Percentiles rank a stretch among this genome's conserved stretches.
These are phyloP conservation scores for Penicillium sp. DNA, from an alignment of 2,329 filamentous ascomycete genomes.

Conservation along the genomic window DNA sequence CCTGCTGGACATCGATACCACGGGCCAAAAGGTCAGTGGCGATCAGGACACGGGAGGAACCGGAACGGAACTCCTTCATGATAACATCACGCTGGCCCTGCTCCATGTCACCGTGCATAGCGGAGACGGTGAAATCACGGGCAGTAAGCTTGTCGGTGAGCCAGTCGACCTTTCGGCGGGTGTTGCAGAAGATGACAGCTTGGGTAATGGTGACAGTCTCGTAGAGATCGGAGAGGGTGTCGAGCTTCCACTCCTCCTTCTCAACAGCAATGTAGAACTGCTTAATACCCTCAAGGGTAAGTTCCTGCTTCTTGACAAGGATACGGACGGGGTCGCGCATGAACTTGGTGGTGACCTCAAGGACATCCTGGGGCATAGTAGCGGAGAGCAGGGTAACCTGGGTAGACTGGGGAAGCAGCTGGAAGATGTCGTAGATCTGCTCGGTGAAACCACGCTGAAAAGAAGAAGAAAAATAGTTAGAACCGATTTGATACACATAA, in stretches of 20 bases:
- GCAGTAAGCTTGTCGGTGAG: constrained; percentile 99
- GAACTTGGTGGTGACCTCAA: constrained; percentile 99
- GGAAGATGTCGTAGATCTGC: constrained; percentile 99
- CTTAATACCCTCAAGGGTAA: constrained; percentile 95
- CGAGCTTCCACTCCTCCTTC: constrained; percentile 99
- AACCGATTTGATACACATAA: neutral
- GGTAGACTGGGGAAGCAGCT: constrained; percentile 91
- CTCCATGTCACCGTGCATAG: constrained; percentile 99
- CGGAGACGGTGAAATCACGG: constrained; percentile 96
- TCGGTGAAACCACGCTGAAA: constrained; percentile 96
- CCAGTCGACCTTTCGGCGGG: constrained; percentile 98
- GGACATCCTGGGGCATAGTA: constrained; percentile 93
- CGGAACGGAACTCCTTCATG: constrained; percentile 98
- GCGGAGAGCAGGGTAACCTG: constrained; percentile 98
- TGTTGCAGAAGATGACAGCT: constrained; percentile 99
- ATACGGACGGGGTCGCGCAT: constrained; percentile 73
- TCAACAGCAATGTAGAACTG: constrained; percentile 99
- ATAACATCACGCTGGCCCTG: constrained; percentile 98
- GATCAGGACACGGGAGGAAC: constrained; percentile 92
- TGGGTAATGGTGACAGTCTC: constrained; percentile 98
- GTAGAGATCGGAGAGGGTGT: constrained; percentile 97
- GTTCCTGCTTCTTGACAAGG: constrained; percentile 54
- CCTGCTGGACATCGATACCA: constrained; percentile 98
- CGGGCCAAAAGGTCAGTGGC: constrained; percentile 97
- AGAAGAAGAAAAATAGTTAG: constrained; percentile 6